Percentiles rank a stretch among this genome's conserved stretches.
phyloP scores from a whole-genome alignment of 495 filamentous ascomycete species.

The Neurospora sp. region DNA sequence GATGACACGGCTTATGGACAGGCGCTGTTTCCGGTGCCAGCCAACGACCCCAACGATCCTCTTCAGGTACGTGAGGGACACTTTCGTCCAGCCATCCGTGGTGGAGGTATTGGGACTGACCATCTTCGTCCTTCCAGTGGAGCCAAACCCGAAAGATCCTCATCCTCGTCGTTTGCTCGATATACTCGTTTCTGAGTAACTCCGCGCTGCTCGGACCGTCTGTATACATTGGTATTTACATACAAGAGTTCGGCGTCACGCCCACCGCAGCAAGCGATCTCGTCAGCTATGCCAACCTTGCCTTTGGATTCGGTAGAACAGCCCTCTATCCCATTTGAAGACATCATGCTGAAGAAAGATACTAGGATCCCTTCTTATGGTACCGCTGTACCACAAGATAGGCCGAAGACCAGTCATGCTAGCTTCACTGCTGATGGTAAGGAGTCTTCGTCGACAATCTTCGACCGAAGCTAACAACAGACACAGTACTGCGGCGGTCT shows the following conservation, averaged over 20 bases:
- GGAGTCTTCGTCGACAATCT: not conserved
- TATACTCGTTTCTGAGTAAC: slow-evolving; percentile 55
- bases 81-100: not conserved
- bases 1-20: slow-evolving; percentile 54
- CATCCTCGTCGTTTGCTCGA: slow-evolving; percentile 47
- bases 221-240: slow-evolving; percentile 50
- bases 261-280: slow-evolving; percentile 43
- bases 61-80: slow-evolving; percentile 31
- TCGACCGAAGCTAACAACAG: not conserved
- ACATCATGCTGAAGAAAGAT: not conserved
- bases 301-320: slow-evolving; percentile 48
- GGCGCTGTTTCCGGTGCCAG: slow-evolving; percentile 52
- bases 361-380: slow-evolving; percentile 44
- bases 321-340: too few species aligned
- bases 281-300: slow-evolving; percentile 53
- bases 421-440: slow-evolving; percentile 38
- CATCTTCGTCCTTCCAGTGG: slow-evolving; percentile 30
- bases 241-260: slow-evolving; percentile 43
- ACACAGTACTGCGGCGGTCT: slow-evolving; percentile 44
- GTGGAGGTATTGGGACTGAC: slow-evolving; percentile 5
- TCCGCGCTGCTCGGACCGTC: slow-evolving; percentile 47
- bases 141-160: slow-evolving; percentile 47
- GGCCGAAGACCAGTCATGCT: slow-evolving; percentile 52
- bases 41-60: slow-evolving; percentile 57
- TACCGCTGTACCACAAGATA: slow-evolving; percentile 51